Base-by-base conservation (phyloP, 1,139 yeast genomes). In the Spathaspora jeffriesii region DNA sequence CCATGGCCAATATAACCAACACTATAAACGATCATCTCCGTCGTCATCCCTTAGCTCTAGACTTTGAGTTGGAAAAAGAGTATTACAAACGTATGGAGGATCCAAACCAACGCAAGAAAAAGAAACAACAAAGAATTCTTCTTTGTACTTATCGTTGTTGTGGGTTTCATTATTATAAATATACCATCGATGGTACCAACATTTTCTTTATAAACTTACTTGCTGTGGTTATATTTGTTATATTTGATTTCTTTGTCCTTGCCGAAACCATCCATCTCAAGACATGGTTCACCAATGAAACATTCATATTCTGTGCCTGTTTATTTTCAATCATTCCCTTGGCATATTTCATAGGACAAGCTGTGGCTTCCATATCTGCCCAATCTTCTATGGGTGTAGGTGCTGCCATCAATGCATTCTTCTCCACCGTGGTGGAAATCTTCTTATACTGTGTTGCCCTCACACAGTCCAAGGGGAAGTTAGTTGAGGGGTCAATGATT, bases 361-460 rank as follows among this genome's bases (percentile, higher is more conserved):
- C 98, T 2, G 99, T 93, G 22, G 99, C 99, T 0, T 92, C 98
- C 2, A 93, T 93, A 53, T 88, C 97, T 3, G 98, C 99, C 0
- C 99, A 95, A 68, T 90, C 97, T 1, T 92, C 98, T 0, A 93
- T 93, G 98, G 97, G 98, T n/a, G 85, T 93, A 54, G 99, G 99
- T 71, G 99, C 99, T 1, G 97, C 92, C 1, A 91, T 93, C 57
- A 93, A 93, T 65, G 99, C 99, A 1, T 92, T 95, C 60, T 93
- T 93, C 75, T 92, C 99, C 1, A 92, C 99, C 0, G 79, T 95
- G 45, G 98, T 93, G 13, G 99, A 93, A 63, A 89, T 93, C 22
- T 93, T 86, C 64, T 71, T 93, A 45, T 93, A 93, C 63, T 87
- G 96, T 64, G 96, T 93, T 20, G 99, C 99, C 0, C 72, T 93